Evolutionary conservation across 2,329 filamentous ascomycete genomes (phyloP).

Genomic region (Xylariales sp.): DNA sequence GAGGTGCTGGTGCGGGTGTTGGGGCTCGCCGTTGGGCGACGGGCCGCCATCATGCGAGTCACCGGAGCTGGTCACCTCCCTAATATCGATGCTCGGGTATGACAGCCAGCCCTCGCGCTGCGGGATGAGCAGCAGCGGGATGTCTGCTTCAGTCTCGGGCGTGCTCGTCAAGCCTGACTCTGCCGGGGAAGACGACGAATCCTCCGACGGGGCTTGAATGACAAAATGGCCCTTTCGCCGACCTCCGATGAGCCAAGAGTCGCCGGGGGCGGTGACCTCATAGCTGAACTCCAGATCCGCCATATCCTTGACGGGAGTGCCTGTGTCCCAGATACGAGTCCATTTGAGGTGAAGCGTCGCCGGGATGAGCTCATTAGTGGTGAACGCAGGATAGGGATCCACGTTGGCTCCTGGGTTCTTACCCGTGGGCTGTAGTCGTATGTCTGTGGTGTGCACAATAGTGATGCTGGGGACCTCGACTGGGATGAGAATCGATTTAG

Average conservation of each 20-base stretch:
- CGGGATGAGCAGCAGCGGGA: slow-evolving; percentile 75
- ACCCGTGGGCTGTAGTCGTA: slow-evolving; percentile 46
- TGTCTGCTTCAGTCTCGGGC: slow-evolving; percentile 45
- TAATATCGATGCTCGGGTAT: slow-evolving; percentile 75
- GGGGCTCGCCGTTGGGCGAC: slow-evolving; percentile 8
- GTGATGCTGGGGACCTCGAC: slow-evolving; percentile 84
- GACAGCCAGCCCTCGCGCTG: slow-evolving; percentile 74
- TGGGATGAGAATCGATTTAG: slow-evolving; percentile 72
- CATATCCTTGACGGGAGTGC: slow-evolving; percentile 23
- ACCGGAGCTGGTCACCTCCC: slow-evolving; percentile 40
- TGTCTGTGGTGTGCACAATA: slow-evolving; percentile 75
- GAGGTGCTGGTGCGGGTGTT: slow-evolving; percentile 34
- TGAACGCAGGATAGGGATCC: slow-evolving; percentile 34
- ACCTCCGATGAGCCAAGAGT: slow-evolving; percentile 83
- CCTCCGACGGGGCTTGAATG: slow-evolving; percentile 43
- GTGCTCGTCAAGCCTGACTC: slow-evolving; percentile 29
- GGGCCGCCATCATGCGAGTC: slow-evolving; percentile 11
- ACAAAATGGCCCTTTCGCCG: slow-evolving; percentile 74
- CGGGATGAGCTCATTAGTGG: slow-evolving; percentile 60
- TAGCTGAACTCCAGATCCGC: slow-evolving; percentile 71
- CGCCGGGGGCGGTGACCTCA: slow-evolving; percentile 69
- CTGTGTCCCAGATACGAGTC: slow-evolving; percentile 59
- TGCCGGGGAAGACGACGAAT: slow-evolving; percentile 8
- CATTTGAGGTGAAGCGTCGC: slow-evolving; percentile 59
- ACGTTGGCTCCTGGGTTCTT: slow-evolving; percentile 11